These are phyloP conservation scores for Rhododendron williamsianum DNA, from an alignment of 148 eudicot genomes.

Conservation along the genomic window DNA sequence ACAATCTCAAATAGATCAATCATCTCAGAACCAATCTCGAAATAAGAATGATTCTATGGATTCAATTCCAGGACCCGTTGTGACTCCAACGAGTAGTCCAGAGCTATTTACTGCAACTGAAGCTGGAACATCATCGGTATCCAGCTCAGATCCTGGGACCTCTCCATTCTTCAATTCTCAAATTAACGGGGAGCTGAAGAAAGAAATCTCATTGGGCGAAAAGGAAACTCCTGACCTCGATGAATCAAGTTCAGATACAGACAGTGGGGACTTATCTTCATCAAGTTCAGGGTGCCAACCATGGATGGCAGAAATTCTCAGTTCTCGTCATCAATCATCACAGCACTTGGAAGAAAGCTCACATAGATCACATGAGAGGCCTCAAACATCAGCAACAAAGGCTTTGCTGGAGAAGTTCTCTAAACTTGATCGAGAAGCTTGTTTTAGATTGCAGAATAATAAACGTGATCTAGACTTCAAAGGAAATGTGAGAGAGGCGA, in stretches of 20 bases:
- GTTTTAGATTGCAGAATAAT: constrained; percentile 37
- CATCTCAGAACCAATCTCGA: constrained; percentile 21
- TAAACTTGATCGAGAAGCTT: constrained; percentile 50
- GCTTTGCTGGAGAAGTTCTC: constrained; percentile 43
- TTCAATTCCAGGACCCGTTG: constrained; percentile 61
- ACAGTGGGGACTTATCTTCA: constrained; percentile 51
- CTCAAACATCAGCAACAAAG: constrained; percentile 31
- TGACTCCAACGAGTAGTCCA: constrained; percentile 89
- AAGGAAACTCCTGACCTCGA: constrained; percentile 35
- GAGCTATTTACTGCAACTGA: constrained; percentile 81
- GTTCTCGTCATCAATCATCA: constrained; percentile 34
- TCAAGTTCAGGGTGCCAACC: constrained; percentile 71
- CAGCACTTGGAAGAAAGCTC: constrained; percentile 33
- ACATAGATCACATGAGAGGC: constrained; percentile 12
- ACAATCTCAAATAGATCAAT: constrained; percentile 28
- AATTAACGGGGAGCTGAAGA: constrained; percentile 34
- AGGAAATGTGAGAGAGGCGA: constrained; percentile 72
- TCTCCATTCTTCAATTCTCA: constrained; percentile 60
- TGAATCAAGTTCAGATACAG: constrained; percentile 62
- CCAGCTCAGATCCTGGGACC: constrained; percentile 78
- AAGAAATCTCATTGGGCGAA: constrained; percentile 31
- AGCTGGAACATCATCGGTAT: constrained; percentile 86
- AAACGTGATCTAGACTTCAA: constrained; percentile 48
- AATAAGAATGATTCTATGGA: constrained; percentile 21
- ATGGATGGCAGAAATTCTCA: constrained; percentile 60